These are phyloP conservation scores for Ogataea methanolica DNA, from an alignment of 805 yeast species.

Conservation along the genomic window DNA sequence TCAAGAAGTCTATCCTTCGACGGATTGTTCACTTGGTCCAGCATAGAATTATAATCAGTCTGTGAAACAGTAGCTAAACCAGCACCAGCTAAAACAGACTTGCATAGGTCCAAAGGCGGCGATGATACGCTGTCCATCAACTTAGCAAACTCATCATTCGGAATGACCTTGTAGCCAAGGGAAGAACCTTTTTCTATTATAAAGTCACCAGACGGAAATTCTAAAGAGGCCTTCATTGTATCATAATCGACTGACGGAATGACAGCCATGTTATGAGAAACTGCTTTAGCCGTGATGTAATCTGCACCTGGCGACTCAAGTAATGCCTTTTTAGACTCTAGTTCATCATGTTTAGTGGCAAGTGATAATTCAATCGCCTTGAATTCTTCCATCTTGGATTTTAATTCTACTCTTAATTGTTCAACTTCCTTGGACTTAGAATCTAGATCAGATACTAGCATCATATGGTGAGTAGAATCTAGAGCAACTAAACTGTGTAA, in stretches of 20 bases:
- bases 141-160: constrained; percentile 3
- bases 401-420: background rate
- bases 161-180: constrained; percentile 11
- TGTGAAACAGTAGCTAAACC: constrained; percentile 14
- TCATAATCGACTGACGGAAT: constrained; percentile 4
- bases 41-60: constrained; percentile 3
- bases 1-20: constrained; percentile 11
- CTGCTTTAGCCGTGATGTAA: constrained; percentile 11
- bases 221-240: constrained; percentile 2
- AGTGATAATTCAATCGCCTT: background rate
- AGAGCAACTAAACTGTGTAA: constrained; percentile 20
- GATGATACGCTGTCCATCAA: background rate
- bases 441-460: background rate
- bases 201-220: constrained; percentile 23
- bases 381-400: background rate
- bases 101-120: constrained; percentile 1
- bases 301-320: constrained; percentile 25
- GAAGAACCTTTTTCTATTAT: constrained; percentile 16
- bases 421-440: background rate
- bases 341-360: constrained; percentile 1
- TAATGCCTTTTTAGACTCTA: background rate
- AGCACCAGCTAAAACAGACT: constrained; percentile 8
- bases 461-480: constrained; percentile 12
- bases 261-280: constrained; percentile 1
- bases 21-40: constrained; percentile 3